Conservation (phyloP, 1,139 yeast species). For the Debaryomycetaceae sp. region DNA sequence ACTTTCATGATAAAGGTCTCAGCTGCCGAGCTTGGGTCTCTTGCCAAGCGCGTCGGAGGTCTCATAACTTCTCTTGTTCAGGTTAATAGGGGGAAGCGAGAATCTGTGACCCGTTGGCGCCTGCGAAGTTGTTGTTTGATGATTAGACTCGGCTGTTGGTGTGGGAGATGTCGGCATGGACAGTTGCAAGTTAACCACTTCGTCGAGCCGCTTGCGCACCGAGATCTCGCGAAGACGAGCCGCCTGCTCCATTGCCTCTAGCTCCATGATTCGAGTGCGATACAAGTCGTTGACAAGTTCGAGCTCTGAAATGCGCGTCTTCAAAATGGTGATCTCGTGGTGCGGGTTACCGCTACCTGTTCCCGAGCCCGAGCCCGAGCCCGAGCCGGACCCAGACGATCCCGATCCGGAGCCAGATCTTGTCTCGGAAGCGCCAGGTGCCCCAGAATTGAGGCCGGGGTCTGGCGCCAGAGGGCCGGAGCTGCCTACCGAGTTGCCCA, state of each 20-base stretch:
- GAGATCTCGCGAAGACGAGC: conserved; percentile 49
- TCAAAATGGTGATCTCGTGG: conserved; percentile 51
- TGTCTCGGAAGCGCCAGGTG: too few relatives aligned
- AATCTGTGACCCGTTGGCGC: too few relatives aligned
- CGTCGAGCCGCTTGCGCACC: conserved; percentile 47
- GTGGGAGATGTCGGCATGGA: too few relatives aligned
- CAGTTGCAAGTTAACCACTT: conserved; percentile 25
- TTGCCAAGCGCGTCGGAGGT: too few relatives aligned
- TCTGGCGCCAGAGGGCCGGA: too few relatives aligned
- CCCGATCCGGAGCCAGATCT: conserved; percentile 9
- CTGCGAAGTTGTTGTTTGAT: too few relatives aligned
- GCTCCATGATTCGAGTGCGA: conserved; percentile 73
- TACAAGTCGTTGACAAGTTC: conserved; percentile 87
- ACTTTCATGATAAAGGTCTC: too few relatives aligned
- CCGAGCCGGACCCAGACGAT: conserved; percentile 13
- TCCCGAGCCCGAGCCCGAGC: conserved; percentile 13
- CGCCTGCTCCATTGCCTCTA: conserved; percentile 68
- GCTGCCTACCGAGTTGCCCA: conserved; percentile 2
- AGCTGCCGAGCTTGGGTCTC: too few relatives aligned
- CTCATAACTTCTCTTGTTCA: too few relatives aligned
- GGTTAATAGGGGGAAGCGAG: too few relatives aligned
- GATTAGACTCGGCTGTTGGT: too few relatives aligned
- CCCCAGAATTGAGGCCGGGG: too few relatives aligned
- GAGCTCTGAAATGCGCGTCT: conserved; percentile 80
- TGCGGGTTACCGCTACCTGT: conserved; percentile 14